A percentile compares a stretch with the other conserved stretches of the same genome.
These are phyloP conservation scores for Pseudonitzschia pungens DNA, from an alignment of 108 stramenopile genomes.

Conservation along the genomic window DNA sequence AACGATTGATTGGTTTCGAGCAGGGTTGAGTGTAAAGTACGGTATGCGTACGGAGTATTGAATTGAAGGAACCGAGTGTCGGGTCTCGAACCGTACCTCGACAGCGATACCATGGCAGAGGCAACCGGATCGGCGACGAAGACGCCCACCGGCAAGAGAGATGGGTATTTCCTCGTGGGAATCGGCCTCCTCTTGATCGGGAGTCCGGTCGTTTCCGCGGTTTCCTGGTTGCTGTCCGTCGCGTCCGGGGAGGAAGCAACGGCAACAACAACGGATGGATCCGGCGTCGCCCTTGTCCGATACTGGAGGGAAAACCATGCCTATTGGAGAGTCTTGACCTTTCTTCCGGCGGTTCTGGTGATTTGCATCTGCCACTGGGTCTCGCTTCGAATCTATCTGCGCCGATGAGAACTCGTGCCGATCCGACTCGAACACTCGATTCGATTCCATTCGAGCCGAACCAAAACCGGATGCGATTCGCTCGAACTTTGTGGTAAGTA, in stretches of 20 bases:
- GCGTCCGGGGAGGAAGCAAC: background rate
- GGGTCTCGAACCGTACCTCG: too few species aligned
- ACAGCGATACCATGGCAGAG: too few species aligned
- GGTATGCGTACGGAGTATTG: too few species aligned
- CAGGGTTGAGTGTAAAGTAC: too few species aligned
- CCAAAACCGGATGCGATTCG: too few species aligned
- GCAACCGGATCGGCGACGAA: too few species aligned
- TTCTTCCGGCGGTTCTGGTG: conserved; percentile 17
- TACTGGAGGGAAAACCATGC: conserved; percentile 1
- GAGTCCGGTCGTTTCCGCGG: background rate
- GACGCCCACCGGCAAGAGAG: background rate
- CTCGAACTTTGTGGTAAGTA: too few species aligned
- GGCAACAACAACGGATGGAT: background rate
- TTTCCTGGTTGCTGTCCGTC: background rate
- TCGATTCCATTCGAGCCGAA: too few species aligned
- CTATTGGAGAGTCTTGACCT: conserved; percentile 19
- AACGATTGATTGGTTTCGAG: too few species aligned
- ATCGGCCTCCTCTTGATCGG: background rate
- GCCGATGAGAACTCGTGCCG: conserved; percentile 15
- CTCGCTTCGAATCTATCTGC: conserved; percentile 29
- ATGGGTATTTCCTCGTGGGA: background rate
- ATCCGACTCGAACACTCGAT: too few species aligned
- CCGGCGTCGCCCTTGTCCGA: background rate
- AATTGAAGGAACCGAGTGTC: too few species aligned
- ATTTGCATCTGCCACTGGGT: conserved; percentile 35